These are phyloP conservation scores for Termitomyces sp. DNA, from an alignment of 1,284 basidiomycete genomes.

Conservation along the genomic window DNA sequence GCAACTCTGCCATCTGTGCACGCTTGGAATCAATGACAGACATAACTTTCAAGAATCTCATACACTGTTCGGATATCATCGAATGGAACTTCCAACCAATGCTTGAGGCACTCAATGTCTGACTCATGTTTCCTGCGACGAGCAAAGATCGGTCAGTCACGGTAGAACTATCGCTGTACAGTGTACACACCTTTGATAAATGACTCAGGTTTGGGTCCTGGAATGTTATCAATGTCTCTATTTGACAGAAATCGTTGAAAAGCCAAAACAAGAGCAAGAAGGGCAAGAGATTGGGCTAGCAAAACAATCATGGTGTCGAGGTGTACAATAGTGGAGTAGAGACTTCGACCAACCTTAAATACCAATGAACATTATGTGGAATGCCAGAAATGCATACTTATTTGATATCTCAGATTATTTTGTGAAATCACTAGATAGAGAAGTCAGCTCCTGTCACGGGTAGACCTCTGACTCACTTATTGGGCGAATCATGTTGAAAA, in stretches of 20 bases:
- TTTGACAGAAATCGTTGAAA: constrained; percentile 21
- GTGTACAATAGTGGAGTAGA: no score
- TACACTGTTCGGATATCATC: constrained; percentile 5
- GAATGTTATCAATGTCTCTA: constrained; percentile 26
- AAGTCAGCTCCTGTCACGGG: no score
- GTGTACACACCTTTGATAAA: constrained; percentile 21
- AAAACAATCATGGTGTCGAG: background rate
- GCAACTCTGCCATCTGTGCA: constrained; percentile 10
- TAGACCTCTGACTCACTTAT: no score
- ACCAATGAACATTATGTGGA: no score
- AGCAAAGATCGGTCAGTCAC: background rate
- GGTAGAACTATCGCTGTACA: no score
- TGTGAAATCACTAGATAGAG: no score
- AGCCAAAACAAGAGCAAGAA: constrained; percentile 15
- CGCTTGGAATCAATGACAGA: background rate
- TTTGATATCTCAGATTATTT: no score
- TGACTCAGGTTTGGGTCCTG: constrained; percentile 27
- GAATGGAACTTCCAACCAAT: constrained; percentile 10
- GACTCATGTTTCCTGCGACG: constrained; percentile 1
- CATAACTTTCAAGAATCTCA: background rate
- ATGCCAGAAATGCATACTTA: no score
- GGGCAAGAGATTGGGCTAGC: background rate
- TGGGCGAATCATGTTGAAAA: no score
- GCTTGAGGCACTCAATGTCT: constrained; percentile 3
- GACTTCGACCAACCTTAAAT: background rate